Evolutionary conservation across 805 yeast genomes (phyloP), one percentile per base, ranked within the genome.

Genomic region (Kodamaea laetipori): DNA sequence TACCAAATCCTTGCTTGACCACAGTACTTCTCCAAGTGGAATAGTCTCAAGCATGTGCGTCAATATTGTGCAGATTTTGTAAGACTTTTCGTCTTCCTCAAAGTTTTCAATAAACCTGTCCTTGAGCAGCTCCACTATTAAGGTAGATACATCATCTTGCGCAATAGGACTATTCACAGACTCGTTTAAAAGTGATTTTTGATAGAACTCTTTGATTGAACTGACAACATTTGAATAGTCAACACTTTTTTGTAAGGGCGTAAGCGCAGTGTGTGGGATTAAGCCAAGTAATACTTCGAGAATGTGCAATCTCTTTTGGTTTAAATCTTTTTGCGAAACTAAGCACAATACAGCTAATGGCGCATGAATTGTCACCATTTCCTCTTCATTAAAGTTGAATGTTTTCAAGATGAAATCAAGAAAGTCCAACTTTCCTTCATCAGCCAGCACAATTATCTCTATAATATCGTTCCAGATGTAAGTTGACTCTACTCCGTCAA

Each of bases 351-450:
- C 58, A 0, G 86, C 73, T 33, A 88, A 62, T 0, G 98, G 97
- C 6, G 86, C 66, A 57, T 92, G 97, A 13, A 76, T 73, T 0
- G 80, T 67, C 6, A 84, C 64, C 85, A 89, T 88, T 49, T 90
- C 98, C 52, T 90, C 97, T 50, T 92, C 99, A 32, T 77, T 78
- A 21, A 90, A 80, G 50, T 86, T 78, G 66, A 88, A 92, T 41
- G 76, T 75, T 16, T 70, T 67, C 9, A 89, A 50, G 12, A 87
- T 72, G 59, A 82, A 90, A 4, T 67, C 63, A 6, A 88, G 66
- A 13, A 86, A 65, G 15, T 34, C 75, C 16, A 79, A 52, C 30
- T 76, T 61, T 4, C 52, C 39, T 1, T 45, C 53, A 4, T 43
- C 51, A 1, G 64, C 65, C 2, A 51, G 48, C n/a, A 57, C 42